These are phyloP conservation scores for Papiliotrema flavescens DNA, from an alignment of 1,284 basidiomycete species.

Conservation along the genomic window DNA sequence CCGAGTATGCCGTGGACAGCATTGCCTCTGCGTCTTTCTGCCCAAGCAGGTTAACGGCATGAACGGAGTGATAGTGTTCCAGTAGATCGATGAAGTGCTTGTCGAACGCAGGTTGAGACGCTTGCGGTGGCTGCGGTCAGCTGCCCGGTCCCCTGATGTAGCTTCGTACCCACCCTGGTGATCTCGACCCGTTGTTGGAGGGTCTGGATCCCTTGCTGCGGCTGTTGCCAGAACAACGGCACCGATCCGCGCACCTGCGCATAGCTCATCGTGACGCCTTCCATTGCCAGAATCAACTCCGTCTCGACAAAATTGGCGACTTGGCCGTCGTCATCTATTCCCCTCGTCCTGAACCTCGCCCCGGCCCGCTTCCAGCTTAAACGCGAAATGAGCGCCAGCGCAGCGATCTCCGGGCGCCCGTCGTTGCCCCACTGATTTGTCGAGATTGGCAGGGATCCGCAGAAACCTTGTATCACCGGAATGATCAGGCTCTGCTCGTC, in stretches of 20 bases:
- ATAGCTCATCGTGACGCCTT: slow-evolving; percentile 80
- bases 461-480: slow-evolving; percentile 91
- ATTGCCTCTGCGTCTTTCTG: slow-evolving; percentile 87
- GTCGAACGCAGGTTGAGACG: slow-evolving; percentile 93
- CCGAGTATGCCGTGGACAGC: slow-evolving; percentile 75
- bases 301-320: slow-evolving; percentile 99
- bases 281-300: slow-evolving; percentile 82
- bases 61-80: slow-evolving; percentile 73
- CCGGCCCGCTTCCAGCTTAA: slow-evolving; percentile 94
- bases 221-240: slow-evolving; percentile 98
- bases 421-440: slow-evolving; percentile 56
- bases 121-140: slow-evolving; percentile 70
- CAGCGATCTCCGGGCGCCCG: slow-evolving; percentile 46
- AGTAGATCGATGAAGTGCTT: slow-evolving; percentile 83
- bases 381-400: slow-evolving; percentile 75
- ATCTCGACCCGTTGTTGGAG: slow-evolving; percentile 88
- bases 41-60: slow-evolving; percentile 84
- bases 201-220: slow-evolving; percentile 70
- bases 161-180: slow-evolving; percentile 47
- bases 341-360: slow-evolving; percentile 94
- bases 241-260: slow-evolving; percentile 91
- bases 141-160: slow-evolving; percentile 14
- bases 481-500: slow-evolving; percentile 52
- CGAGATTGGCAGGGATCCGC: slow-evolving; percentile 53
- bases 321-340: slow-evolving; percentile 96